These are phyloP conservation scores for Urochloa ruziziensis DNA, from an alignment of 176 grass and related monocot genomes.

Conservation along the genomic window DNA sequence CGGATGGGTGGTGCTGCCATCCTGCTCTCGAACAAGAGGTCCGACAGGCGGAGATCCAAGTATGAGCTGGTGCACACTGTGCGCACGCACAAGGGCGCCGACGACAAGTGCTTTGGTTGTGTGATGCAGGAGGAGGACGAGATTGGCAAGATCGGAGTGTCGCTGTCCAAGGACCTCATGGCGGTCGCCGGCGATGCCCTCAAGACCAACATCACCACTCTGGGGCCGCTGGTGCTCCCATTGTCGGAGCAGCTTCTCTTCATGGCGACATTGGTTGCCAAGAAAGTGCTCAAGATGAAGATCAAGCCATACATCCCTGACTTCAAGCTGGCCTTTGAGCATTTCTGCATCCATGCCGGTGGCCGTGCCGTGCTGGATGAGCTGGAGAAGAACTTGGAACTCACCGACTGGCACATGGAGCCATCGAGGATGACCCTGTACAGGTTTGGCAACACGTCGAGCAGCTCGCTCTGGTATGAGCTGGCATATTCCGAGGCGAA, in stretches of 20 bases:
- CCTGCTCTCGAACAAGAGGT: conserved; percentile 65
- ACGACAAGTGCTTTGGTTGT: conserved; percentile 80
- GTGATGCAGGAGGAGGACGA: conserved; percentile 87
- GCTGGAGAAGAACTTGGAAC: conserved; percentile 87
- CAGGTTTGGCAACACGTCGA: conserved; percentile 91
- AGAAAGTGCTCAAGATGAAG: conserved; percentile 87
- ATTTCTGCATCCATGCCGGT: conserved; percentile 91
- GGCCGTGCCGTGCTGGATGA: conserved; percentile 88
- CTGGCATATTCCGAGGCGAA: conserved; percentile 82
- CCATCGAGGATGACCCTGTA: conserved; percentile 90
- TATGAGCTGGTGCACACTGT: conserved; percentile 90
- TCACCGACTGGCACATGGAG: conserved; percentile 95
- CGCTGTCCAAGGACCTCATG: conserved; percentile 93
- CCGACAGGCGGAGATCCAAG: conserved; percentile 67
- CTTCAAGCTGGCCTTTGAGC: conserved; percentile 95
- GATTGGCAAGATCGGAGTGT: conserved; percentile 64
- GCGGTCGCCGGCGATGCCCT: conserved; percentile 85
- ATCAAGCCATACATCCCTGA: conserved; percentile 95
- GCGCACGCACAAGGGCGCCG: conserved; percentile 87
- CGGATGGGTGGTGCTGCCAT: conserved; percentile 89
- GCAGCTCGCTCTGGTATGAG: conserved; percentile 98
- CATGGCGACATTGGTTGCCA: conserved; percentile 69
- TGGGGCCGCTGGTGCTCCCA: conserved; percentile 81
- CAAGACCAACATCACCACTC: conserved; percentile 96
- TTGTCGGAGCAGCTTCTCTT: conserved; percentile 88